phyloP scores from a whole-genome alignment of 495 filamentous ascomycete species.

The Evernia prunastri region DNA sequence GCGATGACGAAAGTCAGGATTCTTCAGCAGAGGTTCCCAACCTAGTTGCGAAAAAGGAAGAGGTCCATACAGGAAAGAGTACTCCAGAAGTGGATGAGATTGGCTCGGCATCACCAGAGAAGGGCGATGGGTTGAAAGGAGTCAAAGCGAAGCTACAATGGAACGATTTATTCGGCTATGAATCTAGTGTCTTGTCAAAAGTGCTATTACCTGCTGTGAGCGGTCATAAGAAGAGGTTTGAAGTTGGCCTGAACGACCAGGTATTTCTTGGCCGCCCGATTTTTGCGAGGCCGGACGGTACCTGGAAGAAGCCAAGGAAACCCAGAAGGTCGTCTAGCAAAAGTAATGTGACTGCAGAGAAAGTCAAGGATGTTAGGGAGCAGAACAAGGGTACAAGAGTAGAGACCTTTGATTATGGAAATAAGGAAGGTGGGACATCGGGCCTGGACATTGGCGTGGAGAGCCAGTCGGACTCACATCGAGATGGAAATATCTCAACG shows the following conservation, averaged over 20 bases:
- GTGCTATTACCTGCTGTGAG: slow-evolving; percentile 70
- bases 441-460: neutral
- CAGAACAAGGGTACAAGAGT: neutral
- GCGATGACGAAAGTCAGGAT: slow-evolving; percentile 37
- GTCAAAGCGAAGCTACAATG: slow-evolving; percentile 9
- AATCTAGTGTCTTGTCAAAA: slow-evolving; percentile 62
- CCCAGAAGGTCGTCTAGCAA: slow-evolving; percentile 34
- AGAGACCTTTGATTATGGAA: slow-evolving; percentile 11
- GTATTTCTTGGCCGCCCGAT: slow-evolving; percentile 83
- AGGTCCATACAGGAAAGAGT: slow-evolving; percentile 10
- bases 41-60: slow-evolving; percentile 23
- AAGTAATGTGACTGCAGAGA: slow-evolving; percentile 17
- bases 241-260: slow-evolving; percentile 76
- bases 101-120: slow-evolving; percentile 31
- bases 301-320: slow-evolving; percentile 75
- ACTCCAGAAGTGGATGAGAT: slow-evolving; percentile 41
- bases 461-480: slow-evolving; percentile 4
- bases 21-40: slow-evolving; percentile 40
- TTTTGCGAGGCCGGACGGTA: slow-evolving; percentile 77
- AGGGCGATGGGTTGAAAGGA: slow-evolving; percentile 9
- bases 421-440: slow-evolving; percentile 1
- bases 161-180: slow-evolving; percentile 25
- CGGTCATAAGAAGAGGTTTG: slow-evolving; percentile 83
- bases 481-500: slow-evolving; percentile 1
- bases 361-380: neutral